Base-by-base conservation (phyloP, 192 early-diverging fungal species). In the Podila minutissima region DNA sequence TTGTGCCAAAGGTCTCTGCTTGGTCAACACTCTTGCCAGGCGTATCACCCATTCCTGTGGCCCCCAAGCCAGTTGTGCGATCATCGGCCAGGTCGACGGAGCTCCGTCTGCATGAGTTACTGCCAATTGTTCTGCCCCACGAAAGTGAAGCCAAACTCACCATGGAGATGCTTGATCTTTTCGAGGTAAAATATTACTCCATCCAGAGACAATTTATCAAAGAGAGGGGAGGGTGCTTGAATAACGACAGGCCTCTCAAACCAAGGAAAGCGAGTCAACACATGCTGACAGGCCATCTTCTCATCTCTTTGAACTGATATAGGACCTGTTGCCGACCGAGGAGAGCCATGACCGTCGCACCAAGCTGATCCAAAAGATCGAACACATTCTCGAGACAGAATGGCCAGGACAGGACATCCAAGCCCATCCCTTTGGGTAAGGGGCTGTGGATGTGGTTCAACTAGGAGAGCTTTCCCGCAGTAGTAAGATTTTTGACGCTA, bases 141-240 rank as follows among this genome's bases (percentile, higher is more conserved):
- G 75, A 78, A 50, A 60, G 64, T 15, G 69, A 78, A 38, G 75
- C 65, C 2, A 78, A 78, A 35, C 57, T 78, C 15, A 71, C 75
- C 4, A 78, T 78, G 75, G 75, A 78, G 11, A 78, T 78, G 69
- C 59, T 78, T n/a, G 75, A 78, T 63, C 59, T 78, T 4, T 78
- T 78, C 22, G 75, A 78, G 65, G 75, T 78, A 71, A 19, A 33
- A 24, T 28, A 12, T 37, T 17, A 12, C 0, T 19, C 32, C 19
- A 5, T 13, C 41, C 13, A 15, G 41, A 46, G 41, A 17, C 41
- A 46, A 46, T 46, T 2, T 46, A 46, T 46, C 41, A 17, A 7
- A 41, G 15, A 17, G 41, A 46, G 12, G 15, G 15, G 13, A 17
- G 8, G 41, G 41, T 1, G 33, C 10, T 37, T 46, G 41, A 1